Evolutionary conservation across 2,329 filamentous ascomycete genomes (phyloP), one percentile per base, ranked within the genome.

Genomic region (Diatrype stigma): DNA sequence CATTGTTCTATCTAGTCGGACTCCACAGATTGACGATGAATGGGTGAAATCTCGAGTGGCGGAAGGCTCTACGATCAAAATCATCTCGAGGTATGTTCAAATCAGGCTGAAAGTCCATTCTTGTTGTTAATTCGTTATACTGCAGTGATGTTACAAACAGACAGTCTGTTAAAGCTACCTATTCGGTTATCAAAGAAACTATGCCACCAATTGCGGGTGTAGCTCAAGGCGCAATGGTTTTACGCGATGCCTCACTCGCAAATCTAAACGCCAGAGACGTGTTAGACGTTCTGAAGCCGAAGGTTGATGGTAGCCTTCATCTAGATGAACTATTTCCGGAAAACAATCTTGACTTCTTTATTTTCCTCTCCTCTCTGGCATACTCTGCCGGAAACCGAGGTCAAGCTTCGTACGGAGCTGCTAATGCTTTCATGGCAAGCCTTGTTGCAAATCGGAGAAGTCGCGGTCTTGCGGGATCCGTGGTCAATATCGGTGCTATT

Each of bases 351-450:
- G 34, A 37, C 34, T 37, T 37, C 34, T 37, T 37, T 17, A 17
- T 37, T 17, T 17, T 37, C 34, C 12, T 37, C 34, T 37, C 34
- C 34, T 37, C 34, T 17, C 12, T 37, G 12, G n/a, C 12, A 16
- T 37, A 17, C 34, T 14, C n/a, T 37, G n/a, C n/a, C 12, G 34
- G 34, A 14, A 75, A 74, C 47, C 57, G 68, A 6, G 70, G 72
- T 3, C 66, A 80, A 49, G 67, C 74, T 12, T 76, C 72, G 52
- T 75, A 75, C 50, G 63, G 67, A 1, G 69, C 70, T 1, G 72
- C 65, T 7, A 70, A 70, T 40, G 63, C 63, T 2, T 73, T 65
- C 57, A 56, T 60, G 52, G 47, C 45, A 40, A 44, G 49, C 3
- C 21, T 60, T 2, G 59, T 59, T 0, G 46, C 48, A 1, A 32